Percentiles rank a stretch among this genome's conserved stretches.
phyloP scores from a whole-genome alignment of 257 asterid genomes.

The Rehmannia glutinosa region DNA sequence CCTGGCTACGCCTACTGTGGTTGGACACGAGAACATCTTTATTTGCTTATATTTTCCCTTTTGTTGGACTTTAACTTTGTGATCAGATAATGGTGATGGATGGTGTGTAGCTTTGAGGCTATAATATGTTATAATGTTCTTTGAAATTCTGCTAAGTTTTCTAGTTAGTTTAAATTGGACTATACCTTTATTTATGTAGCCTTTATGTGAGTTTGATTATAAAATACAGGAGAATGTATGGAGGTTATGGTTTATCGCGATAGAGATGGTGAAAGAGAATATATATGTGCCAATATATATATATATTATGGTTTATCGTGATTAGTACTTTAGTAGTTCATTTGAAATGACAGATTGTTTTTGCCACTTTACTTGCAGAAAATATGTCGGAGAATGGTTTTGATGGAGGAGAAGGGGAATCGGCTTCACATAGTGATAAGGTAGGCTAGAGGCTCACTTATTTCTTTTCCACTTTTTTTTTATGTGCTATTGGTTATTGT shows the following conservation, averaged over 20 bases:
- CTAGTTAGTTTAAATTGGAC: no score
- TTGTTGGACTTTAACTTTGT: constrained; percentile 4
- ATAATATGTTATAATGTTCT: neutral
- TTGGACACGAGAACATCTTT: neutral
- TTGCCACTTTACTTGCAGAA: constrained; percentile 36
- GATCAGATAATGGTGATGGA: constrained; percentile 3
- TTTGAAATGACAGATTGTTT: neutral
- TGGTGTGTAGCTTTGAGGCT: neutral
- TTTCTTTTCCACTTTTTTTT: neutral
- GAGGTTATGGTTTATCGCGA: no score
- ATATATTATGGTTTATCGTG: neutral
- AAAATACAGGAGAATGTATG: no score
- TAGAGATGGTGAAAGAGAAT: no score
- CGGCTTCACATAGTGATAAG: constrained; percentile 33
- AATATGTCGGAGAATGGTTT: constrained; percentile 47
- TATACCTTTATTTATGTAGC: no score
- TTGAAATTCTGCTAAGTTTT: no score
- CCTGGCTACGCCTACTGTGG: no score
- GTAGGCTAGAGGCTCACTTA: constrained; percentile 19
- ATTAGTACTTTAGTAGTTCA: neutral
- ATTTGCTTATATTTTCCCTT: no score
- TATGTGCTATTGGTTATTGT: neutral
- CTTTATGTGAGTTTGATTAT: no score
- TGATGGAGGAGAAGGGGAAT: constrained; percentile 44
- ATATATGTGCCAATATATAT: neutral